Evolutionary conservation across 2,329 filamentous ascomycete species (phyloP).

Genomic region (Achaetomium macrosporum): DNA sequence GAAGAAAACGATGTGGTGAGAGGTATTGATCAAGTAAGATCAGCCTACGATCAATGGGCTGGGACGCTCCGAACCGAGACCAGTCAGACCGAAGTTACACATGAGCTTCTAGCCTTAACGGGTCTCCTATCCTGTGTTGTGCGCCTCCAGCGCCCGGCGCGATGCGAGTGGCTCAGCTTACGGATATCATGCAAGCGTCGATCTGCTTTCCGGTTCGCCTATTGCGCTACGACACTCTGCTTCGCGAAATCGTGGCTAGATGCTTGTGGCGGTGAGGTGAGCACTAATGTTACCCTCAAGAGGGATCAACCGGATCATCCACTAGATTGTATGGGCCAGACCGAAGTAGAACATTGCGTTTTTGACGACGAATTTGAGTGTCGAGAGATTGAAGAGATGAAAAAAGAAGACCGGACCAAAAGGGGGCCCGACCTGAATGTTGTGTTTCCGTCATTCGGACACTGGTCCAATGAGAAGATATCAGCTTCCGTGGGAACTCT

Average conservation of each 20-base stretch:
- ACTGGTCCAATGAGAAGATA: slow-evolving; percentile 3
- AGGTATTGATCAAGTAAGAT: neutral
- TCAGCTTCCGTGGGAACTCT: neutral
- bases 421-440: neutral
- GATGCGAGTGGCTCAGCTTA: slow-evolving; percentile 5
- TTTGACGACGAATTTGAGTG: too few relatives aligned
- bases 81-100: slow-evolving; percentile 8
- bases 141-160: neutral
- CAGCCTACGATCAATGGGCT: too few relatives aligned
- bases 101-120: neutral
- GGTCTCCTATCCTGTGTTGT: neutral
- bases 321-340: too few relatives aligned
- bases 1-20: neutral
- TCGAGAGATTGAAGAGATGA: neutral
- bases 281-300: neutral
- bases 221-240: neutral
- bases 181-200: neutral
- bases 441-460: slow-evolving; percentile 1
- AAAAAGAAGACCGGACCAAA: neutral
- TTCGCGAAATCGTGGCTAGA: neutral
- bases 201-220: neutral
- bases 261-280: slow-evolving; percentile 4
- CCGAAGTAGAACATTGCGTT: too few relatives aligned
- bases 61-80: too few relatives aligned
- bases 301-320: neutral